Base-by-base conservation (phyloP, 2,329 filamentous ascomycete species). In the Fusarium sp. region DNA sequence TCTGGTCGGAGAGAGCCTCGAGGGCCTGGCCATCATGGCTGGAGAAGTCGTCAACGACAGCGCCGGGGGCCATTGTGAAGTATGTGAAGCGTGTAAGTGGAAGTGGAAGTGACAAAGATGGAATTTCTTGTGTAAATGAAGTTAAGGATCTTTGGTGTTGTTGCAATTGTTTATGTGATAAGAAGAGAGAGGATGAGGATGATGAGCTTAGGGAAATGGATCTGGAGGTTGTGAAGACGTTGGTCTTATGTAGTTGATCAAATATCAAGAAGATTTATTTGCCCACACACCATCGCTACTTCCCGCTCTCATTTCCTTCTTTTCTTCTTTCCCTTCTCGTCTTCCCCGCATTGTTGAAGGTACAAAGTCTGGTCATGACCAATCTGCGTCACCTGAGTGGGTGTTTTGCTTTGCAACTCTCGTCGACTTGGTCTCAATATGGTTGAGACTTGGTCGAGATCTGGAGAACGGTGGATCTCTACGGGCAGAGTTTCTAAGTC, bases 1-100 rank as follows among this genome's bases (percentile, higher is more conserved):
- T 78, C 74, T 78, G 75, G 71, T 82, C 86, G 58, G 87, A 86
- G 71, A 82, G 77, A 68, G 82, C 82, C 71, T 87, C 85, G 45
- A 88, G 81, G 44, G 74, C 77, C 38, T 65, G 66, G 58, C 72
- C 74, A 55, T 73, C 54, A 24, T 69, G 69, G 59, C 71, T 73
- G 49, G 65, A 58, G 63, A 69, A 65, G 34, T 74, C 71, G 58
- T 75, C 74, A 52, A 76, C 43, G 32, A 73, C 34, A 46, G 74
- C 74, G 38, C 71, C 22, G 45, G 74, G 74, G 51, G 74, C 72
- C 74, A 76, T 76, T 71, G 64, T 74, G 69, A 69, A 55, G 40
- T 43, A 58, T 58, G 53, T 62, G 30, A 38, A 55, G 30, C 54
- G 57, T 71, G 44, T 68, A 68, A 70, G 63, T 59, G 45, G 13